Evolutionary conservation across 805 yeast species (phyloP), one percentile per base, ranked within the genome.

Genomic region (Candida coleopterorum): DNA sequence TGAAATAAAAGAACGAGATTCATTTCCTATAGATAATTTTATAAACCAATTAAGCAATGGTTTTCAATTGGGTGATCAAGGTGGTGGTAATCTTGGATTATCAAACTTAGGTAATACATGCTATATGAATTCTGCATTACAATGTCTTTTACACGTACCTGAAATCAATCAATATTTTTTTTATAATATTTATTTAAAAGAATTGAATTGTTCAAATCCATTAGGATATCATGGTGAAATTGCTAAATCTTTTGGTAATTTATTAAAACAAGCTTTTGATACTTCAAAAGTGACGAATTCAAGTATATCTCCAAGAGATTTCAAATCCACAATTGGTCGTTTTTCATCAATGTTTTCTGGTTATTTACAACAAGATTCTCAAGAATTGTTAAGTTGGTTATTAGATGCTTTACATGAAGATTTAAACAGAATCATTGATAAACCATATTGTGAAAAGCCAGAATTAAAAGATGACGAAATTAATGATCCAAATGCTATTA

Each of bases 51-150:
- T 27, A 20, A 12, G 35, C 4, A 5, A 23, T 3, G 14, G 18
- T 18, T n/a, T 12, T n/a, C 18, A 22, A 21, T 5, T 17, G 4
- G 32, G 38, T 20, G 29, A 26, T 21, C 18, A 28, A 25, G 39
- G 39, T 26, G 61, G 64, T 12, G 96, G 45, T 53, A 67, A 32
- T 56, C 70, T 40, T 81, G 97, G 42, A 46, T 81, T 51, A 63
- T 70, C 56, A 35, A 89, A 86, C 52, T 62, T 88, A 42, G 97
- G 97, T 2, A 89, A 89, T 54, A 81, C 95, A 0, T 89, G 97
- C 57, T 89, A 87, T 56, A 88, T 89, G 97, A 88, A 87, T 56
- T 85, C 95, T 8, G 96, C 96, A 0, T 61, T 90, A 30, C 97
- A 93, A 53, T 90, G 97, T 51, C 62, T 90, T 28, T 73, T 77